Base-by-base conservation (phyloP, 306 rosid species). In the Vigna mungo region DNA sequence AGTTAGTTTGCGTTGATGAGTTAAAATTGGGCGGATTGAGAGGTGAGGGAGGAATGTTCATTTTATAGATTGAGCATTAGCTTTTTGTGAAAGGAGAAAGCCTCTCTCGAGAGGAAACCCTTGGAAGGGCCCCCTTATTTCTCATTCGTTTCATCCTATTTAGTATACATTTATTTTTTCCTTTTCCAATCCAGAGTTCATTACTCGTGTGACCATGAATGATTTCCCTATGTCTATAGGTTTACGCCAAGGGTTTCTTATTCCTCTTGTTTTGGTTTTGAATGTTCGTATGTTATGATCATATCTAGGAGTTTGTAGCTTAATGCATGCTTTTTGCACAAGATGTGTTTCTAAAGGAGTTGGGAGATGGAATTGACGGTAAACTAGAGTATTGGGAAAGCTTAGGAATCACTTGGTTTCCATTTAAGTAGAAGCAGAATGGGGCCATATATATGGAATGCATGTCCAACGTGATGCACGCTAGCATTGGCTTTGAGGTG, bases 361-460 rank as follows among this genome's bases (percentile, higher is more conserved):
- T 27, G 36, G 47, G 73, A 14, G 36, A 46, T 32, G 6, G 11
- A 11, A 2, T 43, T 41, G 72, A 41, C 43, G 30, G 20, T 43
- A 67, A 68, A 68, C 46, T 70, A 16, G 59, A 25, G n/a, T 48
- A 67, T 44, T 37, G 20, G 11, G 21, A 7, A 68, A 66, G 53
- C 37, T 46, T 49, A 27, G 61, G 47, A 70, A 49, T 49, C 43
- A 48, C 61, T 27, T 49, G 61, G 46, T 9, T 70, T 51, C 11
- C 2, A 14, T 27, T 16, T 27, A 25, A 70, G 30, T 9, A 47
- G 39, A 49, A 49, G 47, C 30, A 27, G 16, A 27, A 69, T 4
- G 1, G 15, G 49, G 43, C n/a, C n/a, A 8, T 39, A 8, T 36
- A 65, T 41, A 17, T n/a, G 16, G 36, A 68, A 16, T 47, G 58